A percentile compares a stretch with the other conserved stretches of the same genome.
Conservation (phyloP, 768 basidiomycete genomes). For the Crepidotus variabilis region DNA sequence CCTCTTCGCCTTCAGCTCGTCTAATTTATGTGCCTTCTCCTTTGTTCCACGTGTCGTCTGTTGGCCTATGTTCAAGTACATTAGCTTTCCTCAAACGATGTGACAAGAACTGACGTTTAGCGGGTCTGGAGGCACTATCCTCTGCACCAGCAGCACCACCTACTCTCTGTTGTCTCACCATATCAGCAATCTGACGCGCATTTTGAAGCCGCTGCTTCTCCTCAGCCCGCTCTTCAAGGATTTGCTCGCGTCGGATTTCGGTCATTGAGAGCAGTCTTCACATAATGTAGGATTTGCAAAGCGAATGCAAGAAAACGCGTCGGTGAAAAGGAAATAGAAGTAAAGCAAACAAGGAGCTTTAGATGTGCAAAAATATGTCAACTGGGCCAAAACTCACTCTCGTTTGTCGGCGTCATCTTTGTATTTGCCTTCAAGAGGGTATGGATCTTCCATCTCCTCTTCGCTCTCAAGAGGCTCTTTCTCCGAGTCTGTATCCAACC, state of each 20-base stretch:
- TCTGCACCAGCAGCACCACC: slow-evolving; percentile 39
- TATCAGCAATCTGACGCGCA: slow-evolving; percentile 64
- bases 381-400: slow-evolving; percentile 48
- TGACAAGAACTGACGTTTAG: slow-evolving; percentile 57
- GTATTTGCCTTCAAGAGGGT: slow-evolving; percentile 91
- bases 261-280: slow-evolving; percentile 71
- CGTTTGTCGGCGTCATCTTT: slow-evolving; percentile 80
- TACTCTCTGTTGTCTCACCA: slow-evolving; percentile 64
- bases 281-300: background rate
- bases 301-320: background rate
- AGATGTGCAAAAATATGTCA: background rate
- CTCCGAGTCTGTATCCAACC: slow-evolving; percentile 44
- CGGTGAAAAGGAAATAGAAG: slow-evolving; percentile 10
- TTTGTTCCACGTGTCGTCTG: slow-evolving; percentile 74
- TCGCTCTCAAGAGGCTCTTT: slow-evolving; percentile 63
- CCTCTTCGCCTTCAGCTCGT: slow-evolving; percentile 82
- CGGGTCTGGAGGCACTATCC: slow-evolving; percentile 66
- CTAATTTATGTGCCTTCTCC: slow-evolving; percentile 74
- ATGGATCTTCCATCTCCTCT: slow-evolving; percentile 52
- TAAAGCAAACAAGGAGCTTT: background rate
- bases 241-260: slow-evolving; percentile 87
- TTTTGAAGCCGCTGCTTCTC: slow-evolving; percentile 75
- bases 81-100: background rate
- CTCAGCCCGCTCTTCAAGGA: slow-evolving; percentile 76
- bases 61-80: slow-evolving; percentile 49